Base-by-base conservation (phyloP, 23 red algal genomes). In the Gracilaria gracilis region DNA sequence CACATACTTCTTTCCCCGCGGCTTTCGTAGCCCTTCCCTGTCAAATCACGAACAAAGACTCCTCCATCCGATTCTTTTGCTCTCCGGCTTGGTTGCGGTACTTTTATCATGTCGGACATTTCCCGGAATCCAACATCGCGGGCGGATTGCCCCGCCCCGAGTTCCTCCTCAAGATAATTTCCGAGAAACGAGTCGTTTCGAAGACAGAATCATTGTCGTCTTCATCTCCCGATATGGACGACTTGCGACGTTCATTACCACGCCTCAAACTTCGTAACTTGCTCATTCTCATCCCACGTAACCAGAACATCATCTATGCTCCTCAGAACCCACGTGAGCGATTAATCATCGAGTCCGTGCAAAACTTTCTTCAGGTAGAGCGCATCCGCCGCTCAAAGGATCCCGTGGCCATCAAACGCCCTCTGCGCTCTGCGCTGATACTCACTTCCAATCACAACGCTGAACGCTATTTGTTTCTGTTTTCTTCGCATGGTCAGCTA, bases 341-440 rank as follows among this genome's bases (percentile, higher is more conserved):
- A 48, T 31, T 77, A 35, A 25, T 77, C 40, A 50, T 77, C 20
- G n/a, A 77, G 16, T 77, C 72, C 11, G 46, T 77, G 29, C 72
- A 77, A 46, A 7, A 28, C n/a, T 49, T 77, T 51, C 42, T 77
- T 32, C 72, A 77, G 28, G 72, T 50, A 77, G 72, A 77, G 20
- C 72, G 72, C 46, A 77, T 77, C 23, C 72, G 72, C 7, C 72
- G 72, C 72, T 46, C 72, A 24, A 77, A 77, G 38, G 72, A 77
- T 77, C 72, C 20, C 12, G 16, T 77, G 46, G 72, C 72, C 27
- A 77, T 77, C 72, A 77, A 77, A 50, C 38, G 72, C 9, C 72
- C 72, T 29, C 31, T 77, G 27, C 72, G 72, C 20, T 77, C 72
- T 49, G 72, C 50, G 8, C 20, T 77, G 42, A 46, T 77, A 77